Base-by-base conservation (phyloP, 2,329 filamentous ascomycete species). In the Clarireedia paspali region DNA sequence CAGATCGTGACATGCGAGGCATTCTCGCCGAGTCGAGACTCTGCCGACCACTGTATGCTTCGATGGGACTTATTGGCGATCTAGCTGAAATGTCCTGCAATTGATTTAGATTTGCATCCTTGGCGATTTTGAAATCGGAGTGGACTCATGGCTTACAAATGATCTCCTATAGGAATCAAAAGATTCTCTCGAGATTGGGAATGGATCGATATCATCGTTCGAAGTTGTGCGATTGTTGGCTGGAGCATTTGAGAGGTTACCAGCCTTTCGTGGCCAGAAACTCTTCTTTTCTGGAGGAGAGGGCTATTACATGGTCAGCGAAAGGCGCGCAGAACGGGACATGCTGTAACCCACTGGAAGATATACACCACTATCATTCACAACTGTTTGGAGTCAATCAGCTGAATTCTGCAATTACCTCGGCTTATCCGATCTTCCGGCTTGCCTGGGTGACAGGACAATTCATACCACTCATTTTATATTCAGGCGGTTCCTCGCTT, bases 131-230 rank as follows among this genome's bases (percentile, higher is more conserved):
- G 17, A n/a, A 15, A 54, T 47, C 20, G 2, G 20, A 20, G 20
- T 47, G 10, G 44, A 15, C 5, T 30, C 47, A 26, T 15, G 14
- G 77, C 87, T 64, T 80, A 96, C 92, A 75, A 97, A 97, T 61
- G 91, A 96, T 66, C 94, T 84, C 61, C 94, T 81, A 73, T 97
- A 97, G 3, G 91, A 96, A 70, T 97, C 94, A 68, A 97, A 97
- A 2, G 91, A 96, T 74, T 97, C 94, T 66, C 92, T 83, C 39
- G 91, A 96, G 70, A 97, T 97, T 61, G 88, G 90, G 70, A 97
- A 97, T 14, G 88, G 91, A 69, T 97, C 92, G 64, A 91, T 91
- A 60, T 95, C 90, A 65, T 55, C 53, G 38, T 26, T 50, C 7
- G 53, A 50, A 24, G 47, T 44, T 24, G 85, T 84, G 58, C 89